Percentiles rank a stretch among this genome's conserved stretches.
These are phyloP conservation scores for Sporisorium graminicola DNA, from an alignment of 1,284 basidiomycete genomes.

Conservation along the genomic window DNA sequence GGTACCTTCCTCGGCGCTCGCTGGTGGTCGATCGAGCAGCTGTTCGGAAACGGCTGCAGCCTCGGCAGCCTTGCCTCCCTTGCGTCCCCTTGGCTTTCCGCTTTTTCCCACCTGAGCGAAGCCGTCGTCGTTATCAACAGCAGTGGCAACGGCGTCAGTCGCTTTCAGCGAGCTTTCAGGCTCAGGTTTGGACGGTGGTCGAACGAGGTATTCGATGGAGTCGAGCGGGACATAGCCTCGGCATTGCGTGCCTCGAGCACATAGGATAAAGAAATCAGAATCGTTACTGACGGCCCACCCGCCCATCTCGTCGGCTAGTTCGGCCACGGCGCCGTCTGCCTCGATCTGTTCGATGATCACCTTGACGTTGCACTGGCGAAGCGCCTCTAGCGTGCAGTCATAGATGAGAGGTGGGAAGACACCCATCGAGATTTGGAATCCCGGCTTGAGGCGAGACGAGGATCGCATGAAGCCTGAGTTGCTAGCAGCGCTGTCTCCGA, in stretches of 20 bases:
- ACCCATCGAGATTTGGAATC: conserved; percentile 46
- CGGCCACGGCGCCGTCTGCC: conserved; percentile 59
- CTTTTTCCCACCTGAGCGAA: conserved; percentile 51
- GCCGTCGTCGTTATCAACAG: conserved; percentile 53
- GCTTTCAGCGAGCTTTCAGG: too few species aligned
- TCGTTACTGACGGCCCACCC: conserved; percentile 61
- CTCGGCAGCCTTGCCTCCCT: conserved; percentile 1
- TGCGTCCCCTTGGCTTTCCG: conserved; percentile 24
- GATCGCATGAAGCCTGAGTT: conserved; percentile 59
- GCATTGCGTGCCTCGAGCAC: conserved; percentile 46
- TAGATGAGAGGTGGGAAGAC: conserved; percentile 51
- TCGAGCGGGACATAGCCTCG: conserved; percentile 60
- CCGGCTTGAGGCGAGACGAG: conserved; percentile 30
- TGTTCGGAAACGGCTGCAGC: background rate
- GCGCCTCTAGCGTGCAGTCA: conserved; percentile 45
- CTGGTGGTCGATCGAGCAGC: conserved; percentile 15
- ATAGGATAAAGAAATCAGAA: conserved; percentile 63
- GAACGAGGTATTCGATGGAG: conserved; percentile 49
- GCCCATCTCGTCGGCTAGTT: conserved; percentile 47
- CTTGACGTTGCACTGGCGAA: conserved; percentile 37
- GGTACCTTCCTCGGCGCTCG: conserved; percentile 13
- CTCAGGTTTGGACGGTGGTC: conserved; percentile 17
- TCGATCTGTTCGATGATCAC: conserved; percentile 53
- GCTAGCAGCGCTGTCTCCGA: conserved; percentile 23
- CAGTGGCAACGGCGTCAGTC: background rate